phyloP scores from a whole-genome alignment of 768 basidiomycete genomes.

The Hericium coralloides region DNA sequence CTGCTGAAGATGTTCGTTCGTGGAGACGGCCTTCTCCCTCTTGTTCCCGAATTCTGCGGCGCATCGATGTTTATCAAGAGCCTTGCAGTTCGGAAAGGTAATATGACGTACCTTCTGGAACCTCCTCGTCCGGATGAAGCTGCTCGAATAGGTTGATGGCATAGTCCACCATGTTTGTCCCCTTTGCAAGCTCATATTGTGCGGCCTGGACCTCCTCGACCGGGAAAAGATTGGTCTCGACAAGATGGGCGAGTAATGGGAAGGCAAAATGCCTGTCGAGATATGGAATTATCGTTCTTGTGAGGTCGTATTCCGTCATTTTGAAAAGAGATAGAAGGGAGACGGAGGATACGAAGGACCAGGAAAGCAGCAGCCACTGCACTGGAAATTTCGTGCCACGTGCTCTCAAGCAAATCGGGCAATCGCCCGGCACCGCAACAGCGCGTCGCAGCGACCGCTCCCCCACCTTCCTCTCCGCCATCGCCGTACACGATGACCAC shows the following conservation, averaged over 20 bases:
- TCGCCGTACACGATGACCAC: conserved; percentile 42
- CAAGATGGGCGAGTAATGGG: conserved; percentile 85
- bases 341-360: background rate
- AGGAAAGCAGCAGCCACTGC: background rate
- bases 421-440: background rate
- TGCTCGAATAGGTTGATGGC: conserved; percentile 73
- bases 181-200: conserved; percentile 95
- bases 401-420: background rate
- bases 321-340: conserved; percentile 10
- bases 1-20: conserved; percentile 76
- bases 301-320: conserved; percentile 89
- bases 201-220: conserved; percentile 75
- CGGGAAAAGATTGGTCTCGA: conserved; percentile 66
- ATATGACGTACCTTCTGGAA: conserved; percentile 50
- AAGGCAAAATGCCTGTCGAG: conserved; percentile 93
- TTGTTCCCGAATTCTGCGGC: conserved; percentile 74
- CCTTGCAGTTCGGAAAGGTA: background rate
- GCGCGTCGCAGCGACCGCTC: background rate
- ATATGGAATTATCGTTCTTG: conserved; percentile 83
- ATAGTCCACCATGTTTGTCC: conserved; percentile 98
- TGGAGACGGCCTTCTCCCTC: conserved; percentile 73
- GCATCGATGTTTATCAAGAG: background rate
- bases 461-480: background rate
- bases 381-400: conserved; percentile 1
- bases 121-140: conserved; percentile 61